A percentile compares a stretch with the other conserved stretches of the same genome.
Evolutionary conservation across 2,329 filamentous ascomycete species (phyloP).

Genomic region (Tetracladium maxilliforme): DNA sequence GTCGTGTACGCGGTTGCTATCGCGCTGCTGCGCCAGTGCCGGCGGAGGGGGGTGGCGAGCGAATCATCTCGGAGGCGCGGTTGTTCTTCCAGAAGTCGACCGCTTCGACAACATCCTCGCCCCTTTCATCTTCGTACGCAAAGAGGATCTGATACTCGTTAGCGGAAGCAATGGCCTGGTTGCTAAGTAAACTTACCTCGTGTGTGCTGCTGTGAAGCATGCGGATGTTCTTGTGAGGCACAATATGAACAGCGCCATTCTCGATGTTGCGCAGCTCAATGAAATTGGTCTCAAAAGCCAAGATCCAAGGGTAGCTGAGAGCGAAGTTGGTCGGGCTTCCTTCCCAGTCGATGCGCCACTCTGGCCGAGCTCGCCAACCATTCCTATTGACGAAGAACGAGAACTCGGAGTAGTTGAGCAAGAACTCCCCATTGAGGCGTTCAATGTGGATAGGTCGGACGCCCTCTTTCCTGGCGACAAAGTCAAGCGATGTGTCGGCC

Average conservation of each 20-base stretch:
- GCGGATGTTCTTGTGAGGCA: conserved; percentile 90
- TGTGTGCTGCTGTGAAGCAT: conserved; percentile 96
- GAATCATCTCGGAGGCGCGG: no score
- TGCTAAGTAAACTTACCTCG: conserved; percentile 50
- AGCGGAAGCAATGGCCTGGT: conserved; percentile 10
- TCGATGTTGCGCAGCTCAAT: conserved; percentile 95
- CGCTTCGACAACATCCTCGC: conserved; percentile 85
- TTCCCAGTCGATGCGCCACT: conserved; percentile 98
- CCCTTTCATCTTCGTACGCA: conserved; percentile 89
- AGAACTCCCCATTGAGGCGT: conserved; percentile 88
- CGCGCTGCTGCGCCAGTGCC: no score
- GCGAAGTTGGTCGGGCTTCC: conserved; percentile 85
- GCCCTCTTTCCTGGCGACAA: conserved; percentile 85
- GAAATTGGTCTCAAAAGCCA: conserved; percentile 95
- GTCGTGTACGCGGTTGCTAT: no score
- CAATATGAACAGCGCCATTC: conserved; percentile 85
- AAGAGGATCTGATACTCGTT: conserved; percentile 63
- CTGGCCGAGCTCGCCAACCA: conserved; percentile 86
- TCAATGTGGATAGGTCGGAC: conserved; percentile 96
- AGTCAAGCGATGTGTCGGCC: conserved; percentile 94
- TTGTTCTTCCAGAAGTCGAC: conserved; percentile 99
- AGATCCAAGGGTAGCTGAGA: conserved; percentile 88
- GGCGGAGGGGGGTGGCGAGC: no score
- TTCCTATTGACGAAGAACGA: conserved; percentile 97
- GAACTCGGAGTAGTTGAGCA: conserved; percentile 97